These are phyloP conservation scores for Quercus lobata DNA, from an alignment of 331 rosid species.

Conservation along the genomic window DNA sequence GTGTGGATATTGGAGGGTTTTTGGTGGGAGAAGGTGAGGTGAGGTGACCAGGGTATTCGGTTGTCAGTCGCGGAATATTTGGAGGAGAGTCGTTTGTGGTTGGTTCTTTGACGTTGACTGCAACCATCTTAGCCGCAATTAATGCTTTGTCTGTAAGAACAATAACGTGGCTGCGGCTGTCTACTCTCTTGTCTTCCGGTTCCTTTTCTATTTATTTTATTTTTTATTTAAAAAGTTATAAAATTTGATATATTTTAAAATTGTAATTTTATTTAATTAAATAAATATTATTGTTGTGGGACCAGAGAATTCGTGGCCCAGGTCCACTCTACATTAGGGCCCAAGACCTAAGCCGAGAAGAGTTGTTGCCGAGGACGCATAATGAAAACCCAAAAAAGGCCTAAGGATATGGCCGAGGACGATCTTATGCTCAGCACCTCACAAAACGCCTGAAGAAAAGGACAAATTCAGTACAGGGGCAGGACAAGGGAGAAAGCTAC, in stretches of 20 bases:
- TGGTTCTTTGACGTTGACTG: not conserved
- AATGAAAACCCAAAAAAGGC: too few species aligned
- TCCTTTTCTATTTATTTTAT: not conserved
- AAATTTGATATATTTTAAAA: rapidly evolving
- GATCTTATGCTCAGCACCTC: too few species aligned
- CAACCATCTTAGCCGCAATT: not conserved
- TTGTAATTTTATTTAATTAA: rapidly evolving
- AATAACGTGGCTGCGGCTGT: not conserved
- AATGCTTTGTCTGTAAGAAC: not conserved
- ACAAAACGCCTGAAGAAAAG: too few species aligned
- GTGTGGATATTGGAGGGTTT: not conserved
- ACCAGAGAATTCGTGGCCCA: too few species aligned
- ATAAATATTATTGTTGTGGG: too few species aligned
- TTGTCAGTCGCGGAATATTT: not conserved
- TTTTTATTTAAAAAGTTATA: rapidly evolving
- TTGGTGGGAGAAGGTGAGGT: not conserved
- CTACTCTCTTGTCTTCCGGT: not conserved
- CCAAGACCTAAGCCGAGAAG: too few species aligned
- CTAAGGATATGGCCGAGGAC: too few species aligned
- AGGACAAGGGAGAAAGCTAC: too few species aligned
- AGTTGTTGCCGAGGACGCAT: too few species aligned
- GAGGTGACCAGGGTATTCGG: conserved; percentile 28
- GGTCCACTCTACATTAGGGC: too few species aligned
- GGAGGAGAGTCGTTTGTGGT: conserved; percentile 12
- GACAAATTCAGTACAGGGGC: too few species aligned